These are phyloP conservation scores for Didymella arachidicola DNA, from an alignment of 2,329 filamentous ascomycete species.

Conservation along the genomic window DNA sequence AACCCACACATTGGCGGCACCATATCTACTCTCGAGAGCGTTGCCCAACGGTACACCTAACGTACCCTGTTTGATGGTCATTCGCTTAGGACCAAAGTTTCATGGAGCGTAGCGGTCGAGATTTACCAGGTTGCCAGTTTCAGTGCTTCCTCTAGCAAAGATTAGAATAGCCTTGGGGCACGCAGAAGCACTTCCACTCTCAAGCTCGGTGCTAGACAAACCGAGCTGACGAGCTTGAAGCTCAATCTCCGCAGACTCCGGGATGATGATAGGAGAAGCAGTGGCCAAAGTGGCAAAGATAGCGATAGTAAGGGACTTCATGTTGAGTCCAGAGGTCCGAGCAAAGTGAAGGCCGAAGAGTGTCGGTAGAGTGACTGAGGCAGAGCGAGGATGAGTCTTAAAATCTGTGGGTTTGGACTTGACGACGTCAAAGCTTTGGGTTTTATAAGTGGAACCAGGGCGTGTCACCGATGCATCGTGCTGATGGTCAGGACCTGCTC, in stretches of 20 bases:
- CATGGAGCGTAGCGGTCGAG: background rate
- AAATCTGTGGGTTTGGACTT: background rate
- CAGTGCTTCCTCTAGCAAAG: constrained; percentile 38
- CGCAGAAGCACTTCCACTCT: constrained; percentile 28
- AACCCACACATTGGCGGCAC: constrained; percentile 36
- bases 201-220: constrained; percentile 31
- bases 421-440: no score
- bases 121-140: constrained; percentile 40
- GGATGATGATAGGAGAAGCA: constrained; percentile 20
- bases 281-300: constrained; percentile 21
- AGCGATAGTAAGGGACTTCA: constrained; percentile 31
- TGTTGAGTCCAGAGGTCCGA: constrained; percentile 10
- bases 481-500: background rate
- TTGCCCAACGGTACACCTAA: constrained; percentile 33
- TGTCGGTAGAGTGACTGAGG: background rate
- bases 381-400: background rate
- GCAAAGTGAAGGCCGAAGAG: background rate
- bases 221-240: constrained; percentile 26
- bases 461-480: background rate
- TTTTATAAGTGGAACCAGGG: background rate
- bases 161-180: constrained; percentile 41
- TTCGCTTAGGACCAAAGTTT: background rate
- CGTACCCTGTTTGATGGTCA: constrained; percentile 24
- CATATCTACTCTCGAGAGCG: constrained; percentile 33
- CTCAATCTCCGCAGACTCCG: constrained; percentile 5